phyloP scores from a whole-genome alignment of 495 filamentous ascomycete species.

The Penicillium silybi region DNA sequence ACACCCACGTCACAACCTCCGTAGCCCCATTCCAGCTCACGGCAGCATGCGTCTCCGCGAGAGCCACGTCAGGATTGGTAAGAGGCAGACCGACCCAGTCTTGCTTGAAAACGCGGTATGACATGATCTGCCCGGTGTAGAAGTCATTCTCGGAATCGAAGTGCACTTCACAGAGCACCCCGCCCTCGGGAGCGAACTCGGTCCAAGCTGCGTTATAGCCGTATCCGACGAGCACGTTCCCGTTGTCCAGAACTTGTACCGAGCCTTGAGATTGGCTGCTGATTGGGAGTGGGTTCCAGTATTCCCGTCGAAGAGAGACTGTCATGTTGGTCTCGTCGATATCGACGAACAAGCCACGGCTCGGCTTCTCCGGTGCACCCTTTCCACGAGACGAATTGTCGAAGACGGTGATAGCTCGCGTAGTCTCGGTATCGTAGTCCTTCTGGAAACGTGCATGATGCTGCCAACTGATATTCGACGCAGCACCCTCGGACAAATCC shows the following conservation, averaged over 20 bases:
- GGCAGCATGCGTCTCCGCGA: conserved; percentile 19
- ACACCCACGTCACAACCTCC: conserved; percentile 32
- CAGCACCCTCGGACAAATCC: conserved; percentile 34
- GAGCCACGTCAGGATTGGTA: conserved; percentile 25
- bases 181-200: conserved; percentile 37
- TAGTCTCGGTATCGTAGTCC: conserved; percentile 12
- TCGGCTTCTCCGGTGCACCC: conserved; percentile 19
- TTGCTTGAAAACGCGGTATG: conserved; percentile 36
- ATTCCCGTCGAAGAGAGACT: conserved; percentile 31
- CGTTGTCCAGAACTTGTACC: conserved; percentile 40
- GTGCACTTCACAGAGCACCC: conserved; percentile 30
- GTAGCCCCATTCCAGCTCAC: conserved; percentile 46
- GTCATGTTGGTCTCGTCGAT: conserved; percentile 40
- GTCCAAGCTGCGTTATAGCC: conserved; percentile 46
- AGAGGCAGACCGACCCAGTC: conserved; percentile 33
- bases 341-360: conserved; percentile 41
- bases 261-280: conserved; percentile 44
- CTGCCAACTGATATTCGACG: conserved; percentile 44
- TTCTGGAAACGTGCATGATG: conserved; percentile 33
- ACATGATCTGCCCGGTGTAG: conserved; percentile 22
- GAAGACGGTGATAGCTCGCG: conserved; percentile 32
- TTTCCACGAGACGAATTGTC: conserved; percentile 27
- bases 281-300: conserved; percentile 30
- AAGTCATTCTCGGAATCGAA: conserved; percentile 30
- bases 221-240: conserved; percentile 47